Conservation (phyloP, 2,329 filamentous ascomycete genomes). For the Colletotrichum graminicola region DNA sequence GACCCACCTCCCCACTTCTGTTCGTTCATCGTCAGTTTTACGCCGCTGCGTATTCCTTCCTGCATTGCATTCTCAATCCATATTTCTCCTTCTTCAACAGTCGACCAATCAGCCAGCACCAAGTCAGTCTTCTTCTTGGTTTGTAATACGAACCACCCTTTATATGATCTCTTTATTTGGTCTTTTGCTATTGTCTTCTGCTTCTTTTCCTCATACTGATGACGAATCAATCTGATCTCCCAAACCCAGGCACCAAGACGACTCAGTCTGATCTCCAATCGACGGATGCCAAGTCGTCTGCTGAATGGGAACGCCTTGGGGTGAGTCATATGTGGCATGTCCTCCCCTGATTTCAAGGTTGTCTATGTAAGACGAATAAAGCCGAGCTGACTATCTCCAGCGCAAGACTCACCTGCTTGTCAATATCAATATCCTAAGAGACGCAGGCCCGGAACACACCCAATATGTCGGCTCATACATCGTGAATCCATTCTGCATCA, state of each 20-base stretch:
- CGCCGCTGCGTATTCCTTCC: constrained; percentile 36
- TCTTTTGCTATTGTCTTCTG: not conserved
- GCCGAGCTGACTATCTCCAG: not conserved
- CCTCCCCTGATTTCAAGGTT: not conserved
- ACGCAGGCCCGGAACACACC: not conserved
- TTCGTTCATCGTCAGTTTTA: constrained; percentile 7
- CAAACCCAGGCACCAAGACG: not conserved
- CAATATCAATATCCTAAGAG: not conserved
- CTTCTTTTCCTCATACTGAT: not conserved
- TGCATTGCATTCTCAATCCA: not conserved
- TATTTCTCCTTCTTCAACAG: no score
- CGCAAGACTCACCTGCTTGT: not conserved
- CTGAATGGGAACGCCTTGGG: not conserved
- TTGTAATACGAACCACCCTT: not conserved
- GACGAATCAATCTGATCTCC: not conserved
- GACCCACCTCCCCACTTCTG: not conserved
- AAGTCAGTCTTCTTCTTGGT: not conserved
- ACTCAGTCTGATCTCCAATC: no score
- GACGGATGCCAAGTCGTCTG: no score
- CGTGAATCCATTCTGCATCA: not conserved
- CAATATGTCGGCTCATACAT: not conserved
- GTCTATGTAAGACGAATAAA: not conserved
- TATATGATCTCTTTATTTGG: not conserved
- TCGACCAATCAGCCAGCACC: not conserved
- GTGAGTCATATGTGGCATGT: not conserved